phyloP scores from a whole-genome alignment of 1,284 basidiomycete genomes.

The Coriolopsis trogii region DNA sequence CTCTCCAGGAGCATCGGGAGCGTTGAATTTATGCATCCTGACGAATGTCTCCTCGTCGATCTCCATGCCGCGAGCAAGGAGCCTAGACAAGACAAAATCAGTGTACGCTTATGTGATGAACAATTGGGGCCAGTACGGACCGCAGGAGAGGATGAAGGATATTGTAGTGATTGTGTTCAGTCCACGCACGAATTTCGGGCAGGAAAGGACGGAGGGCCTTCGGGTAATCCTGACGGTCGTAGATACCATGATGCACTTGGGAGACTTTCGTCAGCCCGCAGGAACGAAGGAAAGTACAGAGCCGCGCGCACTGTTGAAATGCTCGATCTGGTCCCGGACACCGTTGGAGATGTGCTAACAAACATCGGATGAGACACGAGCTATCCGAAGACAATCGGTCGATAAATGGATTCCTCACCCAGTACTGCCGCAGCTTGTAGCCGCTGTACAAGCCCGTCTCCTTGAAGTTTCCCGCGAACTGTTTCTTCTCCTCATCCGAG shows the following conservation, averaged over 20 bases:
- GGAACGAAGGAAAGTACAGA: background rate
- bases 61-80: slow-evolving; percentile 21
- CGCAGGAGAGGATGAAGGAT: slow-evolving; percentile 28
- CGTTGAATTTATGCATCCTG: slow-evolving; percentile 39
- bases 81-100: background rate
- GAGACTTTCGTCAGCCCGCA: background rate
- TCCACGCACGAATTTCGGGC: slow-evolving; percentile 42
- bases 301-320: slow-evolving; percentile 12
- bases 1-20: slow-evolving; percentile 23
- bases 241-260: slow-evolving; percentile 1
- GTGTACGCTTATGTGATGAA: background rate
- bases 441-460: slow-evolving; percentile 50
- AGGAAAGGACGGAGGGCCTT: slow-evolving; percentile 40
- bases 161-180: slow-evolving; percentile 34
- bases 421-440: slow-evolving; percentile 52
- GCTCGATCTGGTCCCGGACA: slow-evolving; percentile 52
- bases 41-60: slow-evolving; percentile 29
- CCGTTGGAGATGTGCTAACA: slow-evolving; percentile 27
- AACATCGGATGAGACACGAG: slow-evolving; percentile 16
- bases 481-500: slow-evolving; percentile 51
- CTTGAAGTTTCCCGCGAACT: slow-evolving; percentile 47
- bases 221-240: slow-evolving; percentile 34
- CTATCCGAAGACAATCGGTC: slow-evolving; percentile 33
- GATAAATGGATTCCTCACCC: slow-evolving; percentile 30
- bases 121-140: slow-evolving; percentile 14